Base-by-base conservation (phyloP, 331 rosid genomes). In the Malus hybrid region DNA sequence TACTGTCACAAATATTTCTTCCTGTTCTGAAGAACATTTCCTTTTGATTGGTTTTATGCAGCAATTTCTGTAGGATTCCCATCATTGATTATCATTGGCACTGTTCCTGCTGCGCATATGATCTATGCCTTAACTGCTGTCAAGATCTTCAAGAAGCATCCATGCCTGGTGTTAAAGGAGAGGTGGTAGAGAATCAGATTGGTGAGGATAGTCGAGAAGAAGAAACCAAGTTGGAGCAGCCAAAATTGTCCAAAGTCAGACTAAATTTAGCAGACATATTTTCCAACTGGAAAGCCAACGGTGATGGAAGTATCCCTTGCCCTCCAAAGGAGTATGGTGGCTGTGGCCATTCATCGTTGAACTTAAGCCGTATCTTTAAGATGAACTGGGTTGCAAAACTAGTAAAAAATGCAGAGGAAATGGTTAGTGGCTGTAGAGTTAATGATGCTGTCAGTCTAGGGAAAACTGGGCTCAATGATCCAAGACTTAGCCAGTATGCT, bases 331-430 rank as follows among this genome's bases (percentile, higher is more conserved):
- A 92, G 72, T 85, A 83, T 72, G 99, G 98, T 82, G 98, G 99
- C 81, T 92, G 99, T 83, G 93, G 93, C 73, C 73, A 72, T 83
- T 83, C 86, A 27, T 76, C 91, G 12, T 77, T 95, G 80, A 86
- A 83, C 79, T 90, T 92, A 82, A 88, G 91, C 77, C 93, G 98
- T 80, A 95, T 92, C 81, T 95, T 95, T 82, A 95, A 92, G 90
- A 92, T 90, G 97, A 95, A 95, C 67, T 92, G 99, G 99, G 98
- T 95, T 71, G 98, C 99, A 84, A 95, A 95, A 73, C 87, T 95
- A 86, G 93, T 87, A 63, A 95, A 95, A 86, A 95, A 95, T 88
- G 98, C 84, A 46, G 99, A 95, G 85, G 99, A 92, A 85, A 92
- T 95, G 98, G 99, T 95, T 74, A 86, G 90, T 82, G 93, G 99